A percentile compares a stretch with the other conserved stretches of the same genome.
Evolutionary conservation across 2,329 filamentous ascomycete species (phyloP).

Genomic region (Bertia moriformis): DNA sequence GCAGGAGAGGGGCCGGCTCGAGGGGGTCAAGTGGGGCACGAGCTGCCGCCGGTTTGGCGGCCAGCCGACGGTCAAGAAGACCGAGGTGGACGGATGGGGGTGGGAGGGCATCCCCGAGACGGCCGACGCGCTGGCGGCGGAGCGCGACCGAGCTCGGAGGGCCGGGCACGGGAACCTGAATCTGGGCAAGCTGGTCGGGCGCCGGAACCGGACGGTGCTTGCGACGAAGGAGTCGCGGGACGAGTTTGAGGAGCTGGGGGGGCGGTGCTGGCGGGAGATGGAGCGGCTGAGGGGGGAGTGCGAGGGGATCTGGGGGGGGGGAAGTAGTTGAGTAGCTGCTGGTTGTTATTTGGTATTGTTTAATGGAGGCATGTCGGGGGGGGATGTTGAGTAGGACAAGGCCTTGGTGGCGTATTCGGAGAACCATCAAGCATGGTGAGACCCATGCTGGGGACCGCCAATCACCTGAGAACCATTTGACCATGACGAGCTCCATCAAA

Average conservation of each 20-base stretch:
- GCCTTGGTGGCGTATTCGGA: too few species aligned
- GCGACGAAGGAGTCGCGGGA: background rate
- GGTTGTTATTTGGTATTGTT: too few species aligned
- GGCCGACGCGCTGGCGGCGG: constrained; percentile 15
- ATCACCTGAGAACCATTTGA: too few species aligned
- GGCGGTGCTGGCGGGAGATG: background rate
- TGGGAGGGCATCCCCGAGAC: background rate
- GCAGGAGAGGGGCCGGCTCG: constrained; percentile 15
- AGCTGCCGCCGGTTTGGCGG: constrained; percentile 17
- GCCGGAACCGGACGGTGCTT: too few species aligned
- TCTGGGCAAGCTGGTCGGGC: too few species aligned
- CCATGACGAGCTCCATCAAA: too few species aligned
- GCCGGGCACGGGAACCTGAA: background rate
- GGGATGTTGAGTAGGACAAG: too few species aligned
- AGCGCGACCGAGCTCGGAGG: background rate
- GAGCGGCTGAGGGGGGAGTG: background rate
- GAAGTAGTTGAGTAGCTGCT: too few species aligned
- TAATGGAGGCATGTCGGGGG: too few species aligned
- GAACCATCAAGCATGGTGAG: too few species aligned
- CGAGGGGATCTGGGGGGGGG: background rate
- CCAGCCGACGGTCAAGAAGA: background rate
- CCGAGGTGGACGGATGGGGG: background rate
- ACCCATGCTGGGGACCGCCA: too few species aligned
- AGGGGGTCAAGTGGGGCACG: background rate
- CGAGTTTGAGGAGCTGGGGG: background rate